Evolutionary conservation across 1,284 basidiomycete species (phyloP).

Genomic region (Microbotryum intermedium): DNA sequence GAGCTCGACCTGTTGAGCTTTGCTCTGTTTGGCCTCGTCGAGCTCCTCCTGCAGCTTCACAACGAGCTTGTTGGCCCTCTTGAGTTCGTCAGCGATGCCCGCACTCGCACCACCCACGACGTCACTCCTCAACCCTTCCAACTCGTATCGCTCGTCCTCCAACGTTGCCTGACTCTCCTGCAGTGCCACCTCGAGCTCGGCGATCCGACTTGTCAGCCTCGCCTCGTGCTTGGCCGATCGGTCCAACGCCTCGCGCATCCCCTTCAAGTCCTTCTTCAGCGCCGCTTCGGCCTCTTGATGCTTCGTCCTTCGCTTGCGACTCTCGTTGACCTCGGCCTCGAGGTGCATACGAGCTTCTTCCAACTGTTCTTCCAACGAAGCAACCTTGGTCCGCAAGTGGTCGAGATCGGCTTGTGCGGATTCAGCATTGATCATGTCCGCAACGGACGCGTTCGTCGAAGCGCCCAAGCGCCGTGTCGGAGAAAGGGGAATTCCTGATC

Average conservation of each 20-base stretch:
- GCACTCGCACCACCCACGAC: conserved; percentile 4
- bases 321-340: conserved; percentile 60
- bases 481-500: neutral
- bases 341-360: conserved; percentile 64
- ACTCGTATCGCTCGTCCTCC: conserved; percentile 84
- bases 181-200: conserved; percentile 79
- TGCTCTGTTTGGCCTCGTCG: conserved; percentile 21
- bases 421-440: conserved; percentile 88
- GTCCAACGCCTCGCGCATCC: conserved; percentile 55
- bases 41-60: conserved; percentile 46
- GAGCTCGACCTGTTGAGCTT: conserved; percentile 16
- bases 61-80: conserved; percentile 36
- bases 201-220: conserved; percentile 54
- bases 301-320: conserved; percentile 50
- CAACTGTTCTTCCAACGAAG: conserved; percentile 69
- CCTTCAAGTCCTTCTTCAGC: conserved; percentile 58
- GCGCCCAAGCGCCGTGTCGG: conserved; percentile 1
- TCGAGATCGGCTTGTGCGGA: conserved; percentile 67
- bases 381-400: conserved; percentile 70
- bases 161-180: conserved; percentile 78
- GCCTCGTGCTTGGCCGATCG: conserved; percentile 55
- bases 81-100: conserved; percentile 25
- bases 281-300: conserved; percentile 61
- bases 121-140: conserved; percentile 71
- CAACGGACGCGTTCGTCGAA: conserved; percentile 33